Evolutionary conservation across 148 eudicot genomes (phyloP).

Genomic region (Polygonum maritimum): DNA sequence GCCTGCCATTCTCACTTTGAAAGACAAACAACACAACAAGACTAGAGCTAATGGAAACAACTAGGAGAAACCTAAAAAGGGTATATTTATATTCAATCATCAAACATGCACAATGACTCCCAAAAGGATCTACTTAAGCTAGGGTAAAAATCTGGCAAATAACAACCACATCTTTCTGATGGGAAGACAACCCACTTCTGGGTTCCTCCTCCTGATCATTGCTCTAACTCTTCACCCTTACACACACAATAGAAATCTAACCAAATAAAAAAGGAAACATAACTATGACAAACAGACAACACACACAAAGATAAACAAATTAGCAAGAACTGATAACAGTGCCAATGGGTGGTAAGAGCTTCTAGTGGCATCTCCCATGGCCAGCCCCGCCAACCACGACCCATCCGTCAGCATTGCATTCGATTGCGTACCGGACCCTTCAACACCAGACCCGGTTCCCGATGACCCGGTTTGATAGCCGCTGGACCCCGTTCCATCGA

Average conservation of each 20-base stretch:
- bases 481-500: background rate
- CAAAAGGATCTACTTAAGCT: background rate
- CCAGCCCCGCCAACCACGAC: constrained; percentile 80
- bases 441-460: background rate
- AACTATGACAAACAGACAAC: background rate
- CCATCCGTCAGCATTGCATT: constrained; percentile 53
- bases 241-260: background rate
- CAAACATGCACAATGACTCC: background rate
- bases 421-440: constrained; percentile 13
- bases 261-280: background rate
- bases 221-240: background rate
- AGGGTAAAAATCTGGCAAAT: background rate
- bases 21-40: too few species aligned
- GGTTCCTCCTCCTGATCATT: too few species aligned
- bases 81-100: constrained; percentile 5
- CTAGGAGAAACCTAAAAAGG: background rate
- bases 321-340: background rate
- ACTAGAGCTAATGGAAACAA: background rate
- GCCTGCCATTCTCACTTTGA: too few species aligned
- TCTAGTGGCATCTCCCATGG: constrained; percentile 60
- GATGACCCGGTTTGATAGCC: background rate
- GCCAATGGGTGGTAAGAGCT: background rate
- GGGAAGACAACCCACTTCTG: too few species aligned
- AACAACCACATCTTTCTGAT: background rate
- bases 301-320: background rate